Conservation (phyloP, 1,139 yeast species). For the Suhomyces bokatorum region DNA sequence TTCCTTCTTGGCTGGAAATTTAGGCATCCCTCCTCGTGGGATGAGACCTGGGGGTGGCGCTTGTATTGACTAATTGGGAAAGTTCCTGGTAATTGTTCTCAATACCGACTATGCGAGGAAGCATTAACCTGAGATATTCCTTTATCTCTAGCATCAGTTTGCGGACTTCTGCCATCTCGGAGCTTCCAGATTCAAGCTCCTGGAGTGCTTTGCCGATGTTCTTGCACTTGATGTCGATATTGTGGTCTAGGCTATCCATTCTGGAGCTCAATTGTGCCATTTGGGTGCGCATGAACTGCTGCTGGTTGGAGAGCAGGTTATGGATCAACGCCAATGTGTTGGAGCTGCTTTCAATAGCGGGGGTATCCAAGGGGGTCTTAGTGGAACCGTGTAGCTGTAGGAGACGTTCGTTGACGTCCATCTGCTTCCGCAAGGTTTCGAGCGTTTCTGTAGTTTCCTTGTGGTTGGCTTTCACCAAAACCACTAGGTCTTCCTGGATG, state of each 20-base stretch:
- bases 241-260: neutral
- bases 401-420: neutral
- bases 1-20: neutral
- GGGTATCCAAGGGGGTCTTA: neutral
- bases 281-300: neutral
- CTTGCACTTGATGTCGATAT: constrained; percentile 1
- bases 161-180: neutral
- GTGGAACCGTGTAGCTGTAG: neutral
- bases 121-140: constrained; percentile 22
- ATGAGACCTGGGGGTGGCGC: neutral
- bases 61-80: neutral
- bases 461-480: constrained; percentile 4
- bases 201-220: neutral
- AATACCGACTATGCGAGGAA: constrained; percentile 24
- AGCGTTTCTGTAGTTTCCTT: neutral
- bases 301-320: neutral
- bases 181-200: neutral
- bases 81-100: constrained; percentile 14
- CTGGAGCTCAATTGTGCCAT: neutral
- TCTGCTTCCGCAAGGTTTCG: neutral
- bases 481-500: constrained; percentile 8
- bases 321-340: neutral
- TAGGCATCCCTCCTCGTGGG: neutral
- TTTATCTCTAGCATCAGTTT: constrained; percentile 18
- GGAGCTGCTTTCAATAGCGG: neutral